phyloP scores from a whole-genome alignment of 1,284 basidiomycete species.

The Schizophyllum amplum region DNA sequence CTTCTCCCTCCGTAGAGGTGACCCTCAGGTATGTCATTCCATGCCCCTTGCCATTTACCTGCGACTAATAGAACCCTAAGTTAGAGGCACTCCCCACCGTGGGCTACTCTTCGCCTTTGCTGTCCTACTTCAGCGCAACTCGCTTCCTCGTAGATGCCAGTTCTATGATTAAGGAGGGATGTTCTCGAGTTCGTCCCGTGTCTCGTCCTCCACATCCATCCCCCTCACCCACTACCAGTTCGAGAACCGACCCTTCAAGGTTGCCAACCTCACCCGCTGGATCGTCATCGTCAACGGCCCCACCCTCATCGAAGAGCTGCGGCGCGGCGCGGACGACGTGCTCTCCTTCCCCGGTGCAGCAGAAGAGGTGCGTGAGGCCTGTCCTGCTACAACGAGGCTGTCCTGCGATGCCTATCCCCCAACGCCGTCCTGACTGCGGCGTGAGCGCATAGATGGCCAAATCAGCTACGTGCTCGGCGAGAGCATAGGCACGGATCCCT shows the following conservation, averaged over 20 bases:
- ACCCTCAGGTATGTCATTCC: neutral
- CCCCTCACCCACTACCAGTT: slow-evolving; percentile 18
- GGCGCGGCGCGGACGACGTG: slow-evolving; percentile 27
- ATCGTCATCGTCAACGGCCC: slow-evolving; percentile 27
- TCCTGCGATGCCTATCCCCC: too few species aligned
- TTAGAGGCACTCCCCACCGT: slow-evolving; percentile 14
- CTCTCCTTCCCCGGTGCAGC: slow-evolving; percentile 28
- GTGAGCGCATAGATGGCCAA: slow-evolving; percentile 19
- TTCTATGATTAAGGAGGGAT: slow-evolving; percentile 11
- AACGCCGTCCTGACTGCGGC: too few species aligned
- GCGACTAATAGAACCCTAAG: neutral
- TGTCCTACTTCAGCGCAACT: slow-evolving; percentile 16
- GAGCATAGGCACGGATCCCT: slow-evolving; percentile 16
- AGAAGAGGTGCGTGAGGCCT: slow-evolving; percentile 28
- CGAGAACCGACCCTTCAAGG: slow-evolving; percentile 29
- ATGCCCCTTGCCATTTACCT: neutral
- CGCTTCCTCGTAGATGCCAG: slow-evolving; percentile 8
- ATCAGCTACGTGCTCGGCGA: slow-evolving; percentile 20
- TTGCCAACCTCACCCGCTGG: slow-evolving; percentile 31
- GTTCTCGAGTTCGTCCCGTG: slow-evolving; percentile 12
- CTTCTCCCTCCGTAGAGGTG: neutral
- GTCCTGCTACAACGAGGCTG: too few species aligned
- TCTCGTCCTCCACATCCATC: neutral
- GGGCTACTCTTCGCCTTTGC: slow-evolving; percentile 8
- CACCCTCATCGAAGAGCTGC: slow-evolving; percentile 31